phyloP scores from a whole-genome alignment of 2,329 filamentous ascomycete species.

The Aaosphaeria pasadenensis region DNA sequence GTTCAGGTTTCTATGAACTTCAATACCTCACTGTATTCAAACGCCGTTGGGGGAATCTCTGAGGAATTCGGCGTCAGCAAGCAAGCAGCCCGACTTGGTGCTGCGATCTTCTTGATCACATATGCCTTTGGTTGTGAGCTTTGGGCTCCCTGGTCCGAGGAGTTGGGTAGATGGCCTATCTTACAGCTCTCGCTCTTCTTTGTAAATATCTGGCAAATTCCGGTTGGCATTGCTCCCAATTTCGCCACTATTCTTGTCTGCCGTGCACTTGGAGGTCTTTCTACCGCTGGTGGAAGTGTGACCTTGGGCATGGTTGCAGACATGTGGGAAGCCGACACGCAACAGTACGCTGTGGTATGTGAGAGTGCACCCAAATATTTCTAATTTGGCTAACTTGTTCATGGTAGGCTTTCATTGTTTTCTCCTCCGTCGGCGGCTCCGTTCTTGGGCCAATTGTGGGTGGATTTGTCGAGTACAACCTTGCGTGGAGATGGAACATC shows the following conservation, averaged over 20 bases:
- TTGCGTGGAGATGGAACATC: conserved; percentile 75
- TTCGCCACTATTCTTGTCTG: conserved; percentile 68
- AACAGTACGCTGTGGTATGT: conserved; percentile 65
- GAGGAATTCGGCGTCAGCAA: conserved; percentile 65
- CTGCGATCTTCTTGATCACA: conserved; percentile 72
- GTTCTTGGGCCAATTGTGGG: conserved; percentile 76
- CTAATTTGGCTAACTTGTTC: conserved; percentile 19
- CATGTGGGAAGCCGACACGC: conserved; percentile 56
- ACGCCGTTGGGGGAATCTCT: conserved; percentile 50
- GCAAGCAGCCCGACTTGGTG: conserved; percentile 69
- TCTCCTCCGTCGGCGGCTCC: conserved; percentile 75
- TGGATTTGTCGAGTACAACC: conserved; percentile 67
- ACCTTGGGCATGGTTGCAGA: conserved; percentile 65
- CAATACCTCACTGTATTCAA: conserved; percentile 56
- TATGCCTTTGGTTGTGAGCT: conserved; percentile 87
- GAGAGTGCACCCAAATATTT: conserved; percentile 19
- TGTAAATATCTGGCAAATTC: conserved; percentile 70
- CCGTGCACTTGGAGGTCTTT: conserved; percentile 40
- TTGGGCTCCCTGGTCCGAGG: conserved; percentile 86
- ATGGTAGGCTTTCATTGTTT: conserved; percentile 54
- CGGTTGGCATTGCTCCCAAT: conserved; percentile 68
- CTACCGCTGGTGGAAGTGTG: conserved; percentile 61
- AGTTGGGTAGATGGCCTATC: conserved; percentile 73
- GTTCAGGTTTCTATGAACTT: conserved; percentile 59
- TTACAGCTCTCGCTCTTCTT: conserved; percentile 70